Conservation (phyloP, 2,329 filamentous ascomycete genomes). For the Colletotrichum tropicale region DNA sequence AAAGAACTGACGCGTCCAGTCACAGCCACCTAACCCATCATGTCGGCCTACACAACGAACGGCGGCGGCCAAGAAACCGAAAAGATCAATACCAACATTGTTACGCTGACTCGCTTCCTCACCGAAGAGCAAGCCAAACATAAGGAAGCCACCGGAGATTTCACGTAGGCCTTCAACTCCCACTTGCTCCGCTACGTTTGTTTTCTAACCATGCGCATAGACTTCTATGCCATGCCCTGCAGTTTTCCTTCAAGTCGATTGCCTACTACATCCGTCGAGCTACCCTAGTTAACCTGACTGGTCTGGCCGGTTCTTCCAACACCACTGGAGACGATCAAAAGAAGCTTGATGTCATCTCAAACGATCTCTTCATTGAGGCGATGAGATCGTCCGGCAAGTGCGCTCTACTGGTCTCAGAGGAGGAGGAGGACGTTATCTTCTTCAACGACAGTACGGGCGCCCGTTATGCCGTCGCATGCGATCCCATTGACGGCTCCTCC, state of each 20-base stretch:
- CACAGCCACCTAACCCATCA: not conserved
- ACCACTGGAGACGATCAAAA: constrained; percentile 98
- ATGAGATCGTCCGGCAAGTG: constrained; percentile 94
- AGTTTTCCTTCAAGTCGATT: constrained; percentile 99
- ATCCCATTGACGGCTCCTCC: constrained; percentile 96
- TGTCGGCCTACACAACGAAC: constrained; percentile 30
- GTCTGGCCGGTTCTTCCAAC: constrained; percentile 93
- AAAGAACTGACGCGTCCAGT: not conserved
- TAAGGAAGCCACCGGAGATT: constrained; percentile 95
- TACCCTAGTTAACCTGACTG: constrained; percentile 92
- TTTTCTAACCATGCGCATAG: constrained; percentile 47
- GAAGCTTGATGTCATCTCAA: constrained; percentile 99
- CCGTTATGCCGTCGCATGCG: constrained; percentile 95
- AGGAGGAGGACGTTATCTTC: constrained; percentile 91
- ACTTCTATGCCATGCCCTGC: constrained; percentile 93
- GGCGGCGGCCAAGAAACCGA: constrained; percentile 63
- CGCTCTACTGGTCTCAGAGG: constrained; percentile 93
- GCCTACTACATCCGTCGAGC: constrained; percentile 98
- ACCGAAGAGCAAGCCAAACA: constrained; percentile 95
- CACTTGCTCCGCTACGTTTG: not conserved
- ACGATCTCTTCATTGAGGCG: constrained; percentile 94
- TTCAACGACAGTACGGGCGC: constrained; percentile 78
- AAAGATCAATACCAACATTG: constrained; percentile 93
- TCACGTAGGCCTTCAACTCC: constrained; percentile 72
- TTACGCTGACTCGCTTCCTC: constrained; percentile 93